Evolutionary conservation across 2,329 filamentous ascomycete species (phyloP), one percentile per base, ranked within the genome.

Genomic region (Dactylellina sp.): DNA sequence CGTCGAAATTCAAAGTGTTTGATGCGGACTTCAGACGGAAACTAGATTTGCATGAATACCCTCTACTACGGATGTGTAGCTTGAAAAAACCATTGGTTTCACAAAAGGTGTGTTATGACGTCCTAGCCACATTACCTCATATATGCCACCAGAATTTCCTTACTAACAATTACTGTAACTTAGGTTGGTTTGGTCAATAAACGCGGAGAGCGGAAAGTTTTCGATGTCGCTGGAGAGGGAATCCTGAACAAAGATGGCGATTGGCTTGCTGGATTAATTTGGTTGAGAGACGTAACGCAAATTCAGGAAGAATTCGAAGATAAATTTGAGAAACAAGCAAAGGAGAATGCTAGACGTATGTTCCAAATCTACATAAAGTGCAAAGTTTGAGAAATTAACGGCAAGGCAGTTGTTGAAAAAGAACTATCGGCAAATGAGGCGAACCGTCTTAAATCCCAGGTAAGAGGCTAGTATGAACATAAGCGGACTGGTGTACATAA

Each of bases 361-460:
- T 88, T 1, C 87, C 22, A 16, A 32, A 11, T 37, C 44, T 44
- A 16, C 32, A 9, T 37, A 25, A 24, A 32, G 20, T 50, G 5
- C 28, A 32, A 32, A 35, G 20, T 57, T 56, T 28, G 12, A 32
- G 60, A 39, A 35, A n/a, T 44, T 20, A 25, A 55, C 16, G 16
- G 3, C 1, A 9, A 2, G 2, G 12, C 46, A 59, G 37, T 71
- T 60, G 82, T 92, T 72, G 90, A 90, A 3, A 92, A 92, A 75
- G 90, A 91, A 78, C 87, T 88, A 6, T 90, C 91, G 14, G 91
- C 91, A 0, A 93, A 91, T 79, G 91, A 93, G 80, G 91, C 91
- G 1, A 92, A 89, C 78, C 86, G 90, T 63, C 85, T 94, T 79
- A 95, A 94, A 82, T 74, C 70, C 4, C 70, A 91, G 88, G 76